Percentiles rank a stretch among this genome's conserved stretches.
phyloP scores from a whole-genome alignment of 1,139 yeast genomes.

The Pneumocystis sp. region DNA sequence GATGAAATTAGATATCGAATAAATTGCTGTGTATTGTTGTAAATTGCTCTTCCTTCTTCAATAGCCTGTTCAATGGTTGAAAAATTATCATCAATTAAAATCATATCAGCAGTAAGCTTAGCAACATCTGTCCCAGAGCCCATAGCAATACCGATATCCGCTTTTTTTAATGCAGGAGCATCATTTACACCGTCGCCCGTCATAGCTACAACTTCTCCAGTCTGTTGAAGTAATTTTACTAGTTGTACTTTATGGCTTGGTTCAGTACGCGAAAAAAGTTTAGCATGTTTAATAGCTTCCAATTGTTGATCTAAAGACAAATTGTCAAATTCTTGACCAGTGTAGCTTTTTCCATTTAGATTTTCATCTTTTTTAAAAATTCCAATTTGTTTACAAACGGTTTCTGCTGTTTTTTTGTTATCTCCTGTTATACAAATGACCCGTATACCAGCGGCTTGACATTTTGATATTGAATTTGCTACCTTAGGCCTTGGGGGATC shows the following conservation, averaged over 20 bases:
- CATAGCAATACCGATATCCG: conserved; percentile 73
- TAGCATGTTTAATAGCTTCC: conserved; percentile 51
- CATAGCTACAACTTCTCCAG: conserved; percentile 49
- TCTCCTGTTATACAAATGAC: conserved; percentile 38
- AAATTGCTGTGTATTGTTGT: conserved; percentile 38
- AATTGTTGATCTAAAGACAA: conserved; percentile 58
- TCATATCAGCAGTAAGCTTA: conserved; percentile 42
- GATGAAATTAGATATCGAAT: conserved; percentile 40
- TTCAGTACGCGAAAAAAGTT: conserved; percentile 40
- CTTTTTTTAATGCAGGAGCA: conserved; percentile 63
- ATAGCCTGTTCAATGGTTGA: conserved; percentile 36
- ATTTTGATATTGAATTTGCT: conserved; percentile 27
- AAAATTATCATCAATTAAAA: conserved; percentile 29
- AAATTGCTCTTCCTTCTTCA: conserved; percentile 36
- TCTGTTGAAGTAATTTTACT: conserved; percentile 35
- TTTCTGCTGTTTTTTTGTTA: conserved; percentile 37
- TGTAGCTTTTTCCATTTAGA: conserved; percentile 1
- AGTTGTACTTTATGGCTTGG: conserved; percentile 40
- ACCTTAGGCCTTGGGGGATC: conserved; percentile 39
- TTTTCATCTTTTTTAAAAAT: conserved; percentile 22
- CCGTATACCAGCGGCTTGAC: conserved; percentile 37
- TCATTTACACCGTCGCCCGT: conserved; percentile 84
- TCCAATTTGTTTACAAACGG: conserved; percentile 37
- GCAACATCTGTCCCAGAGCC: conserved; percentile 41
- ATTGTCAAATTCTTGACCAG: conserved; percentile 66